Percentiles rank a stretch among this genome's conserved stretches.
Evolutionary conservation across 2,329 filamentous ascomycete genomes (phyloP).

Genomic region (Exophiala sp.): DNA sequence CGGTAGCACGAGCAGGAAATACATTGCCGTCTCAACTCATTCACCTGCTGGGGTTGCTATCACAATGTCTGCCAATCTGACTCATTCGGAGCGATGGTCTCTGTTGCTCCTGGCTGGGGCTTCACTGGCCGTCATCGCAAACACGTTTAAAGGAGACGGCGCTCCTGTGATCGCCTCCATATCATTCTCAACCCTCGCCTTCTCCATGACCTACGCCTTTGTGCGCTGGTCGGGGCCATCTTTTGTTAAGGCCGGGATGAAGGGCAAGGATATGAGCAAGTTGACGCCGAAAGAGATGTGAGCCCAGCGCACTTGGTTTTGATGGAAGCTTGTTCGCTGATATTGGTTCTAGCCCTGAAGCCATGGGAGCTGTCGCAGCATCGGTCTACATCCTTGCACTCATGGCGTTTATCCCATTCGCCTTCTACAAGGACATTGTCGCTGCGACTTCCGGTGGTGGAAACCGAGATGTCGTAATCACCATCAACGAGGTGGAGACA

Average conservation of each 20-base stretch:
- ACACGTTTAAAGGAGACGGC: slow-evolving; percentile 77
- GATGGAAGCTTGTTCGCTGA: background rate
- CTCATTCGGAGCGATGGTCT: slow-evolving; percentile 50
- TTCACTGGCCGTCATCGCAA: slow-evolving; percentile 67
- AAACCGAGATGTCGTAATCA: slow-evolving; percentile 77
- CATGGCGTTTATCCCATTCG: slow-evolving; percentile 90
- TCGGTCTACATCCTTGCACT: slow-evolving; percentile 84
- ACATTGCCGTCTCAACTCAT: background rate
- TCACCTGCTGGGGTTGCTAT: background rate
- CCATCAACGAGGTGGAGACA: slow-evolving; percentile 66
- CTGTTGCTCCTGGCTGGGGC: slow-evolving; percentile 60
- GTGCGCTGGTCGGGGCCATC: slow-evolving; percentile 89
- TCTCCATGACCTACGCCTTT: slow-evolving; percentile 72
- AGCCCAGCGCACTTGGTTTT: slow-evolving; percentile 28
- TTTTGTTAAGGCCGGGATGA: slow-evolving; percentile 82
- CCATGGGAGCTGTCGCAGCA: slow-evolving; percentile 90
- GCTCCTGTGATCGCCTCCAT: slow-evolving; percentile 84
- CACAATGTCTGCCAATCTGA: slow-evolving; percentile 42
- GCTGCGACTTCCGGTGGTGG: slow-evolving; percentile 89
- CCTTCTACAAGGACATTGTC: slow-evolving; percentile 97
- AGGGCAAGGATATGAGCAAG: slow-evolving; percentile 84
- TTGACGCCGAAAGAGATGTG: slow-evolving; percentile 67
- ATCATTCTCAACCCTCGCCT: slow-evolving; percentile 79
- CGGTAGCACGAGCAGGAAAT: background rate
- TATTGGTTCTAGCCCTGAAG: slow-evolving; percentile 61